Evolutionary conservation across 371 early-diverging fungal species (phyloP), one percentile per base, ranked within the genome.

Genomic region (Sporodiniella umbellata): DNA sequence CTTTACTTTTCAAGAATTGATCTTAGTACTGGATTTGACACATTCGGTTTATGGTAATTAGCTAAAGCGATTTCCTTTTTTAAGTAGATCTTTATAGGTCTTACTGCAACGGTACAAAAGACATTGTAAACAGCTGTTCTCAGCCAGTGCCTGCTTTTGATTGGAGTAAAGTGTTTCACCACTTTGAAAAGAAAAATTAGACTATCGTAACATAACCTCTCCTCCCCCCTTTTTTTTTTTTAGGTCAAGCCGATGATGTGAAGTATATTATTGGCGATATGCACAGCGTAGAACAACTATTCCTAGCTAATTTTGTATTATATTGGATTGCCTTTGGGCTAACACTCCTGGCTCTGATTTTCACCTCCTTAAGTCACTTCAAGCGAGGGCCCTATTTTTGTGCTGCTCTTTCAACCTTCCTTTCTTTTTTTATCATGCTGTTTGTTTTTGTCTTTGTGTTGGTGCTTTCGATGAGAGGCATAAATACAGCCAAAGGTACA

Each of bases 41-140:
- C 66, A 11, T 66, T 67, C 46, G 75, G 75, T 8, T 52, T 75
- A 56, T 75, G 75, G 73, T 63, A 54, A 58, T 28, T 26, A 42
- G 7, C 15, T 28, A 33, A 26, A 25, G 8, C 38, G n/a, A n/a
- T 28, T 42, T 25, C 8, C 22, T 28, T 17, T 31, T 18, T 17
- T 30, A 19, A 5, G 5, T 50, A 11, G 8, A 26, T 25, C 18
- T 28, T 33, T 42, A 15, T 54, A 68, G 68, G 70, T 62, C 58
- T 51, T 71, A 61, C 33, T 75, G 75, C 45, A 47, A 52, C 14
- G 72, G 72, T 4, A 45, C 46, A 17, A 62, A 58, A 7, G 44
- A 40, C 18, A 48, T 30, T 11, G 63, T 71, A 1, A 18, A 33
- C 3, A 21, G 21, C 3, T 75, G 75, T 28, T 64, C 62, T 43